phyloP scores from a whole-genome alignment of 164 flowering plant genomes.

The Aristolochia californica region DNA sequence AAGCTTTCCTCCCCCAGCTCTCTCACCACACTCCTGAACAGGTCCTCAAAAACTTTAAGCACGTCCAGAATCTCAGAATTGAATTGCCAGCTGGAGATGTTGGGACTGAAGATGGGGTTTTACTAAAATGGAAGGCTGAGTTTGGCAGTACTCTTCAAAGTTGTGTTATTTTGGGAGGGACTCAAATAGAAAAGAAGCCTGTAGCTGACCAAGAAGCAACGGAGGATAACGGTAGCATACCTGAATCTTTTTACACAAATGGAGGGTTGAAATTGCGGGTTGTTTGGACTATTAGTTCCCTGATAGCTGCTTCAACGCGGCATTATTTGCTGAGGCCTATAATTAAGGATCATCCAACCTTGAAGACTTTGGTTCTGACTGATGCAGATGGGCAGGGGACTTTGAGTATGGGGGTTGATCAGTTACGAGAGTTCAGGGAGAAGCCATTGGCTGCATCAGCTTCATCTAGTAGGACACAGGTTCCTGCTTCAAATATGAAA shows the following conservation, averaged over 20 bases:
- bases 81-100: slow-evolving; percentile 30
- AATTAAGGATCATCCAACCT: slow-evolving; percentile 26
- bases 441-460: slow-evolving; percentile 18
- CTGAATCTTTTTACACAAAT: slow-evolving; percentile 17
- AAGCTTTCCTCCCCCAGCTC: slow-evolving; percentile 5
- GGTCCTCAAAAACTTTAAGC: slow-evolving; percentile 27
- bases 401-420: slow-evolving; percentile 30
- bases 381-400: slow-evolving; percentile 49
- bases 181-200: slow-evolving; percentile 5
- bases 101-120: slow-evolving; percentile 9
- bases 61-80: slow-evolving; percentile 21
- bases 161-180: slow-evolving; percentile 45
- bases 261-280: slow-evolving; percentile 42
- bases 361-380: slow-evolving; percentile 24
- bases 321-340: slow-evolving; percentile 39
- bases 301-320: slow-evolving; percentile 57
- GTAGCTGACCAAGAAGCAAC: not conserved
- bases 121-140: slow-evolving; percentile 56
- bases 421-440: slow-evolving; percentile 19
- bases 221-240: slow-evolving; percentile 16
- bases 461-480: slow-evolving; percentile 13
- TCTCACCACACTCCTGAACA: slow-evolving; percentile 11
- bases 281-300: slow-evolving; percentile 49
- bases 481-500: slow-evolving; percentile 19
- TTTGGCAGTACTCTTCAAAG: slow-evolving; percentile 33